Evolutionary conservation across 805 yeast genomes (phyloP), one percentile per base, ranked within the genome.

Genomic region (Yarrowia osloensis): DNA sequence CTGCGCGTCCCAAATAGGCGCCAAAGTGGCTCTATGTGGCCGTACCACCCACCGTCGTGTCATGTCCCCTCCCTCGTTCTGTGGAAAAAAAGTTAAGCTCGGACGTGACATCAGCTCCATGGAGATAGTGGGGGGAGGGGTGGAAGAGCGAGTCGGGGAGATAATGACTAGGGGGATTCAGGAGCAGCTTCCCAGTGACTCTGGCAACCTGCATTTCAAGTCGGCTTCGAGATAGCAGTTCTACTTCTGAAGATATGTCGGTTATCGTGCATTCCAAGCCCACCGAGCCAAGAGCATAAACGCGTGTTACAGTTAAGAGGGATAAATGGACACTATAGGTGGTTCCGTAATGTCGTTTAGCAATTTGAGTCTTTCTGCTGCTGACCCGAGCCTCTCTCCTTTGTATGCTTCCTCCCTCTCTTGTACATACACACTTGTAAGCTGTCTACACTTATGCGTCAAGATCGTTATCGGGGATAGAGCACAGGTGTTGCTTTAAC

Each of bases 271-370:
- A 17, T n/a, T n/a, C 35, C 44, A 19, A 19, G 5, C 24, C 24
- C 13, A n/a, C 44, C 24, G 19, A n/a, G 26, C 15, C 8, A 8
- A 49, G 37, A 28, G 33, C 8, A 28, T 49, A 28, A n/a, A 46
- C 54, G 37, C 35, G 54, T 49, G 37, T 49, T 49, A 49, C 54
- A 49, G 54, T 49, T 49, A 49, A 28, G 24, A 49, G 54, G 54
- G 37, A 49, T 49, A 49, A 49, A 28, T 49, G 37, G 24, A n/a
- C 13, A 7, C 37, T 49, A 49, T 49, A 28, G 54, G 31, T 7
- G 31, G 50, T 17, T 17, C 15, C 33, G 50, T 46, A 26, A 11
- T n/a, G 22, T 37, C 22, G 42, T 37, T 37, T n/a, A n/a, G n/a
- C n/a, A n/a, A n/a, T n/a, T n/a, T n/a, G n/a, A n/a, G n/a, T n/a